Evolutionary conservation across 495 filamentous ascomycete genomes (phyloP), one percentile per base, ranked within the genome.

Genomic region (Aspergillus panamensis): DNA sequence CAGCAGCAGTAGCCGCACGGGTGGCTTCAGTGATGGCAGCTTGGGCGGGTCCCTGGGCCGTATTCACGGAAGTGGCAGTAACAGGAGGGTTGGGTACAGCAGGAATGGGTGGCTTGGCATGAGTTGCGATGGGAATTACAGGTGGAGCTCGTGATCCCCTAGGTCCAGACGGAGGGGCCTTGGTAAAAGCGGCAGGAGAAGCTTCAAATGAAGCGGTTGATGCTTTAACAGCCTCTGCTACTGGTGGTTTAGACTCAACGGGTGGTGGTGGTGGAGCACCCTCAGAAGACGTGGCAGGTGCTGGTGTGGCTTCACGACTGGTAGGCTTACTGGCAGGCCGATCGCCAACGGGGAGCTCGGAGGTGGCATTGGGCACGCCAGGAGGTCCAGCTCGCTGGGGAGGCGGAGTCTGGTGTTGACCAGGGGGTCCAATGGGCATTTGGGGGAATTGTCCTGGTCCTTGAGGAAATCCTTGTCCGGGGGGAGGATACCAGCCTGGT

Each of bases 1-100:
- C 92, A 30, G 91, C 92, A 47, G 88, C 89, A 40, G 85, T 88
- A 7, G 92, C 92, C 39, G 87, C 88, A 63, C 88, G 85, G 6
- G 90, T 93, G 3, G 91, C 90, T 69, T 92, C 88, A 49, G 82
- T 83, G 52, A 82, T 73, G 3, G 73, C 68, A 19, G 67, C 64
- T 29, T 73, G 72, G 44, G 66, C 66, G 44, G 68, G 68, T 9
- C 73, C 62, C 47, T 67, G 68, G 16, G 69, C 68, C 19, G 62
- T 64, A 43, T 73, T 68, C 13, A 66, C 64, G 6, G 66, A 57
- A 51, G 75, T 59, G 37, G 68, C 62, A 32, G 62, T n/a, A n/a
- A n/a, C 63, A 59, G 69, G 56, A 49, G 69, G 60, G 58, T 67
- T 72, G 37, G 68, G 56, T 33, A 72, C 61, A 25, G 77, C 69